Evolutionary conservation across 441 rosid species (phyloP).

Genomic region (Adansonia grandidieri): DNA sequence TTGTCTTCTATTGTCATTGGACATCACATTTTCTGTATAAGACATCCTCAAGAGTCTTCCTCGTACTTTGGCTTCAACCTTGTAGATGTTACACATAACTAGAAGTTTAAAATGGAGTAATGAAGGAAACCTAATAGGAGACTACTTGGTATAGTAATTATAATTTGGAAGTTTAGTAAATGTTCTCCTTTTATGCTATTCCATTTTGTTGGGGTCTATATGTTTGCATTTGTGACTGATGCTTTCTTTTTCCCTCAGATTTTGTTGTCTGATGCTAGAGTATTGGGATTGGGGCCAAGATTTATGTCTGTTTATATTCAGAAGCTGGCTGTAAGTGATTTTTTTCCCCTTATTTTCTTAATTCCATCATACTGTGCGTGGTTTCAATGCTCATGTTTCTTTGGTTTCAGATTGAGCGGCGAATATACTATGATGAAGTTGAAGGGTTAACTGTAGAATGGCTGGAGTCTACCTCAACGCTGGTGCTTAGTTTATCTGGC

Average conservation of each 20-base stretch:
- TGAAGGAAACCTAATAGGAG: not conserved
- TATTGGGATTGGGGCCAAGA: constrained; percentile 80
- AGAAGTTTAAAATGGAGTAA: not conserved
- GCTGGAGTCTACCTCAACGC: constrained; percentile 81
- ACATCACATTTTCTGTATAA: not conserved
- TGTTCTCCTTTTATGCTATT: not conserved
- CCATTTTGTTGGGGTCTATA: not conserved
- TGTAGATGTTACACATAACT: not conserved
- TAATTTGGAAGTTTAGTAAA: constrained; percentile 8
- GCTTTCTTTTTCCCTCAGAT: constrained; percentile 52
- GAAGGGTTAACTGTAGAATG: constrained; percentile 81
- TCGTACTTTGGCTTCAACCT: not conserved
- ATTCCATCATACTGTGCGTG: not conserved
- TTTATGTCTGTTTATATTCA: constrained; percentile 85
- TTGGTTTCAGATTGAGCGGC: constrained; percentile 66
- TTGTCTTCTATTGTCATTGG: not conserved
- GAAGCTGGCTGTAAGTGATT: constrained; percentile 71
- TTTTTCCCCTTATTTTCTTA: not conserved
- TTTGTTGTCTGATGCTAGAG: constrained; percentile 76
- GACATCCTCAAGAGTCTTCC: not conserved
- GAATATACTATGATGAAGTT: constrained; percentile 77
- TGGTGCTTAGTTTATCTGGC: constrained; percentile 56
- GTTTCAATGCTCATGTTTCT: constrained; percentile 2
- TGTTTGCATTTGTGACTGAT: constrained; percentile 11
- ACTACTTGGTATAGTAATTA: not conserved